phyloP scores from a whole-genome alignment of 1,284 basidiomycete species.

The Ustilago lituana region DNA sequence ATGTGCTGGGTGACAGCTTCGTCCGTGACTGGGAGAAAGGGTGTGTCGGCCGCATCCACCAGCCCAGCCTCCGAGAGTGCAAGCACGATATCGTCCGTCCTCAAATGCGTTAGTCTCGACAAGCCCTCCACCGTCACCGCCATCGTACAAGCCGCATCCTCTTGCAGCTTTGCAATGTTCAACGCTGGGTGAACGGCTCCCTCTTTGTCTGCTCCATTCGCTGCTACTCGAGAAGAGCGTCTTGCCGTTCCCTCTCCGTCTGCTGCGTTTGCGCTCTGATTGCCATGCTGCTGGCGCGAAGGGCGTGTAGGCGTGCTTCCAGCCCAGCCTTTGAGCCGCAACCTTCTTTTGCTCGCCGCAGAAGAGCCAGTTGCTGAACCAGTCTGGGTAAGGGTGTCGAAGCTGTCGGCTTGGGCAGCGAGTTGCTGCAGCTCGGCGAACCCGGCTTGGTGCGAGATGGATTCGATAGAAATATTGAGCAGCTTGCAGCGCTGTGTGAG shows the following conservation, averaged over 20 bases:
- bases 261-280: neutral
- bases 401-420: slow-evolving; percentile 15
- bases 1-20: slow-evolving; percentile 2
- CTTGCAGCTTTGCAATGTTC: slow-evolving; percentile 8
- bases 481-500: slow-evolving; percentile 31
- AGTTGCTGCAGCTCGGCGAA: slow-evolving; percentile 25
- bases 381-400: slow-evolving; percentile 17
- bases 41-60: slow-evolving; percentile 69
- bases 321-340: slow-evolving; percentile 40
- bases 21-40: slow-evolving; percentile 11
- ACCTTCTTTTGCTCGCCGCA: slow-evolving; percentile 18
- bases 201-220: neutral
- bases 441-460: slow-evolving; percentile 26
- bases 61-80: slow-evolving; percentile 87
- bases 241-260: slow-evolving; percentile 11
- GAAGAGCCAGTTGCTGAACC: neutral
- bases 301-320: slow-evolving; percentile 9
- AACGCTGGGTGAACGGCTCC: slow-evolving; percentile 23
- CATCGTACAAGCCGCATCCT: slow-evolving; percentile 19
- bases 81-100: slow-evolving; percentile 85
- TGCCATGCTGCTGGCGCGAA: neutral
- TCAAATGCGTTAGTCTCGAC: slow-evolving; percentile 80
- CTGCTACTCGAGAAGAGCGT: slow-evolving; percentile 13
- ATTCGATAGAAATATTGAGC: slow-evolving; percentile 28
- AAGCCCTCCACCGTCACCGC: slow-evolving; percentile 70